phyloP scores from a whole-genome alignment of 768 basidiomycete species.

The Rhodotorula diobovata region DNA sequence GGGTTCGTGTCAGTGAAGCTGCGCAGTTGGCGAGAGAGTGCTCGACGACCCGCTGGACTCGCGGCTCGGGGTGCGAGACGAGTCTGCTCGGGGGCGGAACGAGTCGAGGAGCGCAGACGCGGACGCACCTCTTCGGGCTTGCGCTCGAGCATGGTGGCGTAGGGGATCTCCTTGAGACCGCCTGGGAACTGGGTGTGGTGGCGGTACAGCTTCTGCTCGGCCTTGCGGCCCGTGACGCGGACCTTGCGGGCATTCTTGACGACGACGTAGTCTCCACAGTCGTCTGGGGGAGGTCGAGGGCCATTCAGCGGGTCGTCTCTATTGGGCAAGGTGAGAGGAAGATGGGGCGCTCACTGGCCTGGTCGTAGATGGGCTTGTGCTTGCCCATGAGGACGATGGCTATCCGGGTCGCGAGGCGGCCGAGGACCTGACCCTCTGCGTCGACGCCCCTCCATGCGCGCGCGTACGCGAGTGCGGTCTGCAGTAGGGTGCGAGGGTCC shows the following conservation, averaged over 20 bases:
- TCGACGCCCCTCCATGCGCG: conserved; percentile 94
- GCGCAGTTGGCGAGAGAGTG: not conserved
- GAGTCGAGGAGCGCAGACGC: conserved; percentile 6
- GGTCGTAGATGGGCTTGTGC: conserved; percentile 96
- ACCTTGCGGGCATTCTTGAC: conserved; percentile 83
- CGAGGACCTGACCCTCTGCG: conserved; percentile 81
- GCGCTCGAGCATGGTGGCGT: conserved; percentile 71
- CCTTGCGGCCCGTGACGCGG: conserved; percentile 83
- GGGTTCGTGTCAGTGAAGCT: not conserved
- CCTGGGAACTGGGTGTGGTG: conserved; percentile 91
- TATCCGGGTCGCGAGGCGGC: conserved; percentile 88
- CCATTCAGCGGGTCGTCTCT: not conserved
- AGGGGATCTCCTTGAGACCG: conserved; percentile 85
- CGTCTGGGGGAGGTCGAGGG: conserved; percentile 55
- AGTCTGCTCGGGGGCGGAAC: not conserved
- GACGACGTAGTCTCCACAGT: conserved; percentile 96
- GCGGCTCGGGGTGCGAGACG: not conserved
- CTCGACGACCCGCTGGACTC: no score
- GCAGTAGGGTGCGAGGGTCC: not conserved
- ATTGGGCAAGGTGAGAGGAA: not conserved
- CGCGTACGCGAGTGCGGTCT: conserved; percentile 96
- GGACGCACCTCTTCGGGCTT: conserved; percentile 75
- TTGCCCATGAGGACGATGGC: conserved; percentile 97
- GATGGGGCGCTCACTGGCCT: conserved; percentile 59
- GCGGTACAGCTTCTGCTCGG: conserved; percentile 76